phyloP scores from a whole-genome alignment of 495 filamentous ascomycete species.

The Penicillium chermesinum region DNA sequence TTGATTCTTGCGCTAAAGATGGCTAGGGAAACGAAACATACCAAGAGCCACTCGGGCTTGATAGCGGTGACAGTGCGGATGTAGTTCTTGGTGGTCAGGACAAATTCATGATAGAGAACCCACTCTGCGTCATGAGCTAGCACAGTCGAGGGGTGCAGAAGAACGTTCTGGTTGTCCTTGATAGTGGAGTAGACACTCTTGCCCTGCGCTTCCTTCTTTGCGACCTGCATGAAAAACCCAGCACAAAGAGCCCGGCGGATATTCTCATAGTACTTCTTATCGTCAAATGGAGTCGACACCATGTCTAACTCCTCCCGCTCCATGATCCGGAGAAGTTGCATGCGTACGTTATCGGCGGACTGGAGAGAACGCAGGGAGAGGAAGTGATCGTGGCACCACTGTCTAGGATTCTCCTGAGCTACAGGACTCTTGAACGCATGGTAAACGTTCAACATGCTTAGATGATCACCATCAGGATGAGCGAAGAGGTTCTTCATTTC shows the following conservation, averaged over 20 bases:
- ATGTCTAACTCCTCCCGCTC: constrained; percentile 82
- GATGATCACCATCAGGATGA: constrained; percentile 88
- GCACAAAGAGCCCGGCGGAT: constrained; percentile 90
- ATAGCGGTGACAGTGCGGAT: constrained; percentile 57
- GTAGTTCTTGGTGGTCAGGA: constrained; percentile 95
- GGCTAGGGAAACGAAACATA: constrained; percentile 42
- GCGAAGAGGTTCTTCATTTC: constrained; percentile 96
- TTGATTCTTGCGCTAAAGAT: neutral
- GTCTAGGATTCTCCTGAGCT: constrained; percentile 66
- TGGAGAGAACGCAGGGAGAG: constrained; percentile 83
- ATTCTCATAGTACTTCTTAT: constrained; percentile 97
- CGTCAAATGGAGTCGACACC: constrained; percentile 79
- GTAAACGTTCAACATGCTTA: constrained; percentile 96
- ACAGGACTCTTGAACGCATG: constrained; percentile 85
- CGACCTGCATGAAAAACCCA: constrained; percentile 99
- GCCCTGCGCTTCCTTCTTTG: constrained; percentile 71
- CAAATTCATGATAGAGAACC: constrained; percentile 98
- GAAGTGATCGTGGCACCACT: constrained; percentile 98
- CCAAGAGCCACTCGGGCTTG: constrained; percentile 76
- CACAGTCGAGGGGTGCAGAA: constrained; percentile 88
- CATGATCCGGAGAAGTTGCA: constrained; percentile 93
- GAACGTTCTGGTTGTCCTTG: constrained; percentile 87
- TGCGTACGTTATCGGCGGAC: constrained; percentile 88
- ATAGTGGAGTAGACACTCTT: constrained; percentile 85
- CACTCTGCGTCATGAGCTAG: constrained; percentile 83